Base-by-base conservation (phyloP, 163 green algal species). In the Volvox carteri region DNA sequence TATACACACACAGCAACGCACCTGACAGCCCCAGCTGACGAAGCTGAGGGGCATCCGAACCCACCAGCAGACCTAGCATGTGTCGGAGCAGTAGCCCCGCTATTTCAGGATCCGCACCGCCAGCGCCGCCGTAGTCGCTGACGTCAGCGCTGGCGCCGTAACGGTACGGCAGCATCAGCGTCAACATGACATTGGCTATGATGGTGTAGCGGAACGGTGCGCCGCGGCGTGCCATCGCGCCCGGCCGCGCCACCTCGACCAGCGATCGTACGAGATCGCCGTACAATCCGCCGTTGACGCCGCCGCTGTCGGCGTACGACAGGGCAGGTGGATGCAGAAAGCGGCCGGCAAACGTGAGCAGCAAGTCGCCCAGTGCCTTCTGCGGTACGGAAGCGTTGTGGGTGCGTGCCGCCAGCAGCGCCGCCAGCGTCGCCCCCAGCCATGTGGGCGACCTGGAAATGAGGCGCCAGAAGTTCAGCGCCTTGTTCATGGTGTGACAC, bases 351-450 rank as follows among this genome's bases (percentile, higher is more conserved):
- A 77, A 42, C 6, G n/a, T 35, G 1, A 89, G n/a, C 41, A 89
- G 41, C 39, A 89, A 21, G 19, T 84, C 39, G n/a, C 60, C 84
- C 39, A 89, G 70, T 7, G 84, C 18, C 39, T 41, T 52, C 37
- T 89, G 84, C 28, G 84, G 84, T 28, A 84, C 28, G 39, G 50
- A 62, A 14, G 52, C 84, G 68, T 89, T 83, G 70, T 89, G 52
- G 1, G 39, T 16, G 18, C 84, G 68, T 9, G 16, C 68, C 37
- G 84, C 84, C 37, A 89, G 52, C n/a, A 89, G 50, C 25, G 84
- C 70, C 25, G 37, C 9, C 50, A 89, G 25, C 37, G 39, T 5
- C 30, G 84, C 84, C 14, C 50, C 50, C 28, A 89, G 25, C 68
- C 68, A 83, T 0, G 19, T 14, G 11, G 72, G 50, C 12, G 50